Evolutionary conservation across 1,139 yeast genomes (phyloP).

Genomic region (Yamadazyma spencermartinsiae): DNA sequence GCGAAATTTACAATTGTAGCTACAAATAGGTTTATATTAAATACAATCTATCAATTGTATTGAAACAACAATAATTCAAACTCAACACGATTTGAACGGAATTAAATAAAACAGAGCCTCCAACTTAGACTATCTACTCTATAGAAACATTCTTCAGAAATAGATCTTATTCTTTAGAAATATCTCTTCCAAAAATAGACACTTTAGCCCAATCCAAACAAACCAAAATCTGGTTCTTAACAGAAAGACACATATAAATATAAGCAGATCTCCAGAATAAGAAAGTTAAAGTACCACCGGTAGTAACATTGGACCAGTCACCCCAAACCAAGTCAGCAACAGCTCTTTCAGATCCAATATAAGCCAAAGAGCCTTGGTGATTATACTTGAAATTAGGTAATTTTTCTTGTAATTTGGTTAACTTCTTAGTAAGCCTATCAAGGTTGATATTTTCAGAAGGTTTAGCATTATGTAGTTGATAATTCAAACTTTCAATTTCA

Average conservation of each 20-base stretch:
- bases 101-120: neutral
- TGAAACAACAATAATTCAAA: too few relatives aligned
- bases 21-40: too few relatives aligned
- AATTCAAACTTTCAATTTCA: conserved; percentile 62
- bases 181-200: conserved; percentile 85
- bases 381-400: conserved; percentile 62
- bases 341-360: conserved; percentile 88
- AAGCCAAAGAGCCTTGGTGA: conserved; percentile 76
- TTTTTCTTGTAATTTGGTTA: conserved; percentile 41
- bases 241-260: conserved; percentile 87
- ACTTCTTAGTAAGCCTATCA: conserved; percentile 43
- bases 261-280: conserved; percentile 95
- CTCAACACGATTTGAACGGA: too few relatives aligned
- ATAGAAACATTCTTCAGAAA: too few relatives aligned
- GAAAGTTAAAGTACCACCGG: conserved; percentile 86
- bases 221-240: conserved; percentile 83
- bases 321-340: conserved; percentile 92
- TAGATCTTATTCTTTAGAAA: conserved; percentile 57
- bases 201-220: conserved; percentile 87
- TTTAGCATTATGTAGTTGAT: conserved; percentile 27
- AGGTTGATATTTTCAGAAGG: conserved; percentile 33
- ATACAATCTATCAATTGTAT: neutral
- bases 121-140: too few relatives aligned
- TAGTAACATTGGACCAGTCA: conserved; percentile 74
- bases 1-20: conserved; percentile 4